phyloP scores from a whole-genome alignment of 495 filamentous ascomycete species.

The Sporormia fimetaria region DNA sequence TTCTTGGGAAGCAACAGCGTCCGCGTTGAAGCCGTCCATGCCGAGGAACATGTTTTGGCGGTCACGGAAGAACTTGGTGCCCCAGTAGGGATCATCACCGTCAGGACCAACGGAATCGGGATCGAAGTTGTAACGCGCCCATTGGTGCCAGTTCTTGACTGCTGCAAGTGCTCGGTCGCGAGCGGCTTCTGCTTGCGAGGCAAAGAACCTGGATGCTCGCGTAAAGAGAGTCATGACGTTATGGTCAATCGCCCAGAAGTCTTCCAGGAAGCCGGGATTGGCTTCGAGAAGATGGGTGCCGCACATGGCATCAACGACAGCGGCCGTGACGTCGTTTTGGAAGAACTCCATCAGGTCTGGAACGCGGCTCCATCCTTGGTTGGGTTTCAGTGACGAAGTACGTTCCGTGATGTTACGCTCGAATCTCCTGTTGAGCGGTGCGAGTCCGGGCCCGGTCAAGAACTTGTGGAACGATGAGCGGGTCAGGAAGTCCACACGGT shows the following conservation, averaged over 20 bases:
- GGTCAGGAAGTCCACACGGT: conserved; percentile 27
- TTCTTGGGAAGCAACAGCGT: conserved; percentile 27
- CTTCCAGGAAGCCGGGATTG: conserved; percentile 26
- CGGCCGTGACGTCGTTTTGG: conserved; percentile 20
- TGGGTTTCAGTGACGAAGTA: conserved; percentile 11
- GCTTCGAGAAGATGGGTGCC: conserved; percentile 26
- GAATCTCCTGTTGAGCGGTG: neutral
- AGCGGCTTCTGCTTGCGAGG: conserved; percentile 21
- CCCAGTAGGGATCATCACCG: conserved; percentile 31
- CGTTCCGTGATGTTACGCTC: conserved; percentile 9
- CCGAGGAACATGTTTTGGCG: conserved; percentile 27
- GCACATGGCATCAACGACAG: conserved; percentile 28
- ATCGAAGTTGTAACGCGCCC: conserved; percentile 24
- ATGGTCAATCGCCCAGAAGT: conserved; percentile 30
- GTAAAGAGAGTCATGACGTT: neutral
- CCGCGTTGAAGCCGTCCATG: conserved; percentile 28
- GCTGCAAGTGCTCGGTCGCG: conserved; percentile 24
- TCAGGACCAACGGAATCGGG: conserved; percentile 10
- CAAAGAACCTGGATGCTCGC: conserved; percentile 18
- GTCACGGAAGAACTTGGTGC: conserved; percentile 28
- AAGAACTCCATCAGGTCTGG: conserved; percentile 27
- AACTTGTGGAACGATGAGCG: conserved; percentile 18
- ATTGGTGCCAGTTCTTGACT: conserved; percentile 26
- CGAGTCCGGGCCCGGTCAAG: conserved; percentile 4
- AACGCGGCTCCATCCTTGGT: conserved; percentile 1